Base-by-base conservation (phyloP, 2,329 filamentous ascomycete genomes). In the Exutisphaerella laricina region DNA sequence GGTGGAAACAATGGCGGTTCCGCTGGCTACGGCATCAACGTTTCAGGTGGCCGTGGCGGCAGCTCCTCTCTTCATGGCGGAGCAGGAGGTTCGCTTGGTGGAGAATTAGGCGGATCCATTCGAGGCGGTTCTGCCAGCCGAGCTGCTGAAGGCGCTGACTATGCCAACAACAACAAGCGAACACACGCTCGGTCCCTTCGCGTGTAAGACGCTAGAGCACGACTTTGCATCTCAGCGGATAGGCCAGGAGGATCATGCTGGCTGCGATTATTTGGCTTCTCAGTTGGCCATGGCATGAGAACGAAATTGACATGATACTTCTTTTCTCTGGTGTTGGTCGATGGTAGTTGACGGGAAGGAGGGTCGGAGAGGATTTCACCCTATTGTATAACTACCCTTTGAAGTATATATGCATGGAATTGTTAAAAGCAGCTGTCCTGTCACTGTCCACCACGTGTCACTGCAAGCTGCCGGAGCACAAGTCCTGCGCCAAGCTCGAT, bases 161-260 rank as follows among this genome's bases (percentile, higher is more conserved):
- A 28, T 17, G 39, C 21, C 4, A 17, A 23, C 6, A 17, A 32
- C 18, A 23, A 38, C 13, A 39, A 39, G 35, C 30, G 40, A 14
- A 32, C 20, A 13, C 40, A 43, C 29, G 40, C 45, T 32, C 45
- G 45, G 17, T 35, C 45, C 17, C 45, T 47, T 1, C 43, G 43
- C 26, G 33, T 44, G 20, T 39, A 29, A 41, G 18, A 26, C 12
- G 23, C 12, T 26, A 26, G 3, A 32, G 4, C 9, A 40, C 14
- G 8, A n/a, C 20, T 22, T 30, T 39, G 37, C 25, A 30, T 6
- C 2, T 20, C 23, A 3, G 23, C 38, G 9, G 29, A 18, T 9
- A 16, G 33, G 18, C 23, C 34, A 12, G 16, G 16, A 20, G 17
- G 37, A 28, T 26, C 18, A 14, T 20, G 23, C 38, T 25, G 38